Conservation (phyloP, 164 flowering plant species). For the Vitis amurensis region DNA sequence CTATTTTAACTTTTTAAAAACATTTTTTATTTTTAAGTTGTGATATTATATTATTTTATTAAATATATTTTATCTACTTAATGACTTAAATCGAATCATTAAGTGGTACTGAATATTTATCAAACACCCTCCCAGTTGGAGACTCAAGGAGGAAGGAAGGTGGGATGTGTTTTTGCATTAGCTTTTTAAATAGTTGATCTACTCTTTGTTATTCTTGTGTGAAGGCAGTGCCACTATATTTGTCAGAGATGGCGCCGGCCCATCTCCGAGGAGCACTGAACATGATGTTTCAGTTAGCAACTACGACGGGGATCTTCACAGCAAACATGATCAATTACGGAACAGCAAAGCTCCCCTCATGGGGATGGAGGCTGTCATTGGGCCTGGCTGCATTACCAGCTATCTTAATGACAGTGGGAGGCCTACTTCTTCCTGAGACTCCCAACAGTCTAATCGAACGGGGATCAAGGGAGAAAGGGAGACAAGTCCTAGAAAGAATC, state of each 20-base stretch:
- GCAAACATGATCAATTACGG: slow-evolving; percentile 95
- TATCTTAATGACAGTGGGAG: slow-evolving; percentile 77
- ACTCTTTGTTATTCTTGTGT: slow-evolving; percentile 1
- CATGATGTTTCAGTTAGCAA: slow-evolving; percentile 95
- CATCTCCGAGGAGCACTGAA: slow-evolving; percentile 88
- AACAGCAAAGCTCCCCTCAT: slow-evolving; percentile 64
- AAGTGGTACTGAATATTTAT: too few species aligned
- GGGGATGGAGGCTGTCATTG: slow-evolving; percentile 97
- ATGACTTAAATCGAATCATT: too few species aligned
- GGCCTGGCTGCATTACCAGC: slow-evolving; percentile 91
- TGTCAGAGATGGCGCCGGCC: slow-evolving; percentile 95
- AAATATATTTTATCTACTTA: too few species aligned
- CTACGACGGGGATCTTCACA: slow-evolving; percentile 85
- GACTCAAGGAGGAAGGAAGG: too few species aligned
- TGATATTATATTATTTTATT: too few species aligned
- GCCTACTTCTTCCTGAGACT: slow-evolving; percentile 80
- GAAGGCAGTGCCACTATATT: slow-evolving; percentile 81
- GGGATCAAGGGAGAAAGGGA: slow-evolving; percentile 54
- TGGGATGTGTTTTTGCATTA: neutral
- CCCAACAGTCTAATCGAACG: slow-evolving; percentile 87
- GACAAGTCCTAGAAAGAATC: slow-evolving; percentile 55
- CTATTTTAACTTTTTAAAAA: too few species aligned
- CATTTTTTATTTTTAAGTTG: too few species aligned
- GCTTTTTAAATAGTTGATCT: neutral
- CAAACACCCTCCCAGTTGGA: too few species aligned